Conservation (phyloP, 1,284 basidiomycete species). For the Somion occarium region DNA sequence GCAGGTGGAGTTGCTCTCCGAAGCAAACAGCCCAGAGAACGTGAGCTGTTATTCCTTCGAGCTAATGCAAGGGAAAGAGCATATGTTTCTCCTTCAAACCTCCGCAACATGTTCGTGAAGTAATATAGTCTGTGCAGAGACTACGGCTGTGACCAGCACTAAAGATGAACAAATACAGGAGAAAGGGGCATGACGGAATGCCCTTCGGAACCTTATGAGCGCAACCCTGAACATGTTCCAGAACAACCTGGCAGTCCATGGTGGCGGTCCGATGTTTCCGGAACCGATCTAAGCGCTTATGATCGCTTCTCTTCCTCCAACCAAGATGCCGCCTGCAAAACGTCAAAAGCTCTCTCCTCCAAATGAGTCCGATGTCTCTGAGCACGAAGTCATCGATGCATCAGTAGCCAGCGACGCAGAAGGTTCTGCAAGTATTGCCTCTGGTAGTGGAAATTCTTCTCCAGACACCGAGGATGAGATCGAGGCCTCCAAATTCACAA, state of each 20-base stretch:
- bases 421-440: slow-evolving; percentile 20
- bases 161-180: background rate
- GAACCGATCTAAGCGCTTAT: background rate
- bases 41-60: background rate
- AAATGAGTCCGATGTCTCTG: slow-evolving; percentile 11
- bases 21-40: slow-evolving; percentile 1
- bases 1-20: background rate
- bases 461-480: slow-evolving; percentile 63
- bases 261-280: background rate
- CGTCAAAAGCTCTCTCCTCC: slow-evolving; percentile 19
- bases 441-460: slow-evolving; percentile 25
- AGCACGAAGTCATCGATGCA: slow-evolving; percentile 14
- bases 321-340: slow-evolving; percentile 21
- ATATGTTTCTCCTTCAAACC: slow-evolving; percentile 5
- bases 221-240: background rate
- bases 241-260: background rate
- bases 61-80: background rate
- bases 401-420: slow-evolving; percentile 18
- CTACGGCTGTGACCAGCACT: background rate
- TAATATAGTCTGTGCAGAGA: background rate
- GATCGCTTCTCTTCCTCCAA: slow-evolving; percentile 4
- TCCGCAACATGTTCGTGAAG: slow-evolving; percentile 8
- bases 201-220: background rate
- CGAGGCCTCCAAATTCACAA: slow-evolving; percentile 43
- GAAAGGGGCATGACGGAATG: background rate